These are phyloP conservation scores for Austroboletus sp. DNA, from an alignment of 1,284 basidiomycete genomes.

Conservation along the genomic window DNA sequence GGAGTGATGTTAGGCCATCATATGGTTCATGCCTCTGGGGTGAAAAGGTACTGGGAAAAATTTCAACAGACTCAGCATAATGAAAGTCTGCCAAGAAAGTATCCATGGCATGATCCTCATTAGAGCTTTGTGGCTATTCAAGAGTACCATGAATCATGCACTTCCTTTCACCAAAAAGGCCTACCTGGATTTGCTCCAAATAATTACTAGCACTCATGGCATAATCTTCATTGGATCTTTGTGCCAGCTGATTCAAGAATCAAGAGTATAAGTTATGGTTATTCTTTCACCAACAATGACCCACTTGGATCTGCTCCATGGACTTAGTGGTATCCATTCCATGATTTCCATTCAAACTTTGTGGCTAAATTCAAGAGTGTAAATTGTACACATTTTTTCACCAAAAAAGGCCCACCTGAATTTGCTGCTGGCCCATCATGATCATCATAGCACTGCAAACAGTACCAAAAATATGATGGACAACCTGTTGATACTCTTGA, in stretches of 20 bases:
- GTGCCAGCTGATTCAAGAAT: constrained; percentile 5
- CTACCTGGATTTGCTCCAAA: not conserved
- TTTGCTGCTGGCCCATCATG: too few species aligned
- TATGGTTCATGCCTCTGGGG: constrained; percentile 23
- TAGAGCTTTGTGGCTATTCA: not conserved
- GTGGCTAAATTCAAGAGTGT: not conserved
- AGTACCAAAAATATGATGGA: constrained; percentile 24
- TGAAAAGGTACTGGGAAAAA: constrained; percentile 18
- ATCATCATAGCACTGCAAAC: constrained; percentile 12
- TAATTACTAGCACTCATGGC: too few species aligned
- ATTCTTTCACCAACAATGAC: not conserved
- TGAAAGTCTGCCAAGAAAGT: not conserved
- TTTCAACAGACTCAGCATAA: not conserved
- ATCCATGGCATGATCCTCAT: not conserved
- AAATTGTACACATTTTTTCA: not conserved
- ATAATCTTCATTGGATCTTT: too few species aligned
- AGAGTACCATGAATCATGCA: not conserved
- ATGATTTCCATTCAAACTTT: not conserved
- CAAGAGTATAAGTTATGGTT: not conserved
- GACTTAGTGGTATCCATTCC: not conserved
- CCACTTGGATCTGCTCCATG: constrained; percentile 12
- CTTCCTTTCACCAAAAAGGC: not conserved
- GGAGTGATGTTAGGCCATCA: constrained; percentile 13
- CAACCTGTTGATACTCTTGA: constrained; percentile 23
- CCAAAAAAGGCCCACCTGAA: not conserved